Conservation (phyloP, 2,329 filamentous ascomycete species). For the Epichloe bromicola region DNA sequence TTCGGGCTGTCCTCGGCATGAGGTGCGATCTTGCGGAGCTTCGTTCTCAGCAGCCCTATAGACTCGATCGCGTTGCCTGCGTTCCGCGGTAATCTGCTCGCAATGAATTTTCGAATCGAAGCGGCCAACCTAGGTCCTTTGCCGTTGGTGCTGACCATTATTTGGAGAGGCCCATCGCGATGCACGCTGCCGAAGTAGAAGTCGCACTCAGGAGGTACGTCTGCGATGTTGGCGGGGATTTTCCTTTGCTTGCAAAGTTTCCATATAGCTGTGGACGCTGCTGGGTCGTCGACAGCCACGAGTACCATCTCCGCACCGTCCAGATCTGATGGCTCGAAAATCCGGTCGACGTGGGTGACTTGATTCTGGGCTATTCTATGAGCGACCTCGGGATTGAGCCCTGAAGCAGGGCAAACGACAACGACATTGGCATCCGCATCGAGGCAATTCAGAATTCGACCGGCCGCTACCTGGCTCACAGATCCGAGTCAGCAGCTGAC, state of each 20-base stretch:
- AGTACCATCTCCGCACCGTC: conserved; percentile 77
- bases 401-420: conserved; percentile 65
- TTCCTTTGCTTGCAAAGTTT: conserved; percentile 77
- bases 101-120: conserved; percentile 73
- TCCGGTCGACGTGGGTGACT: conserved; percentile 67
- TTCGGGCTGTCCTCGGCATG: conserved; percentile 61
- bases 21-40: conserved; percentile 66
- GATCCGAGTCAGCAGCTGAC: conserved; percentile 6
- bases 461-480: conserved; percentile 67
- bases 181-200: conserved; percentile 98
- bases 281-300: conserved; percentile 84
- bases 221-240: conserved; percentile 89
- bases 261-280: conserved; percentile 82
- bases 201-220: conserved; percentile 92
- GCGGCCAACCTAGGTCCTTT: conserved; percentile 88
- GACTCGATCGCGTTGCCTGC: conserved; percentile 76
- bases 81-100: conserved; percentile 58
- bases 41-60: conserved; percentile 67
- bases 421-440: conserved; percentile 89
- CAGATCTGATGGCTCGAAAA: conserved; percentile 78
- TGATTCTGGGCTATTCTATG: conserved; percentile 64
- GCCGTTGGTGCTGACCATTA: conserved; percentile 98
- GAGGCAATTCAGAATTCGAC: conserved; percentile 84
- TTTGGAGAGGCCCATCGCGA: conserved; percentile 85
- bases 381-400: conserved; percentile 79